Conservation (phyloP, 2,329 filamentous ascomycete species). For the Penicillium sp. region DNA sequence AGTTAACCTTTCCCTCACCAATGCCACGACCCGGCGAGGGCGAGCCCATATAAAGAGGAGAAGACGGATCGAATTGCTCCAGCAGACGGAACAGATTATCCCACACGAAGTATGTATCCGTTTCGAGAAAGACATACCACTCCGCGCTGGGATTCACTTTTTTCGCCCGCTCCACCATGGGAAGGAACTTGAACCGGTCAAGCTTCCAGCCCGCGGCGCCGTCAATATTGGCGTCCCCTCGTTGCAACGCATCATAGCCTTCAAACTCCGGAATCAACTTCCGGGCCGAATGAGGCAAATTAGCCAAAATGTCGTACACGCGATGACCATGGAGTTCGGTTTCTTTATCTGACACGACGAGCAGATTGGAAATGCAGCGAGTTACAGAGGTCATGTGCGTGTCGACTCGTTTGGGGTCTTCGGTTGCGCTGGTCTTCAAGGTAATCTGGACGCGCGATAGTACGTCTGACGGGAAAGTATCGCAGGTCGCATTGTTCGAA, state of each 20-base stretch:
- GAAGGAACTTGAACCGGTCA: constrained; percentile 59
- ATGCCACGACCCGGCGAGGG: constrained; percentile 42
- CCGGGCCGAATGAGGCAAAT: constrained; percentile 46
- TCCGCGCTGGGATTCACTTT: constrained; percentile 48
- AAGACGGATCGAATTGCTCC: constrained; percentile 48
- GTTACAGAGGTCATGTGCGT: constrained; percentile 48
- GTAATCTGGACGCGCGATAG: constrained; percentile 48
- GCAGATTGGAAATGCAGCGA: constrained; percentile 15
- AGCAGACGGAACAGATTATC: constrained; percentile 51
- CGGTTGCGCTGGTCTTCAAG: constrained; percentile 52
- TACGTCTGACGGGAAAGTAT: constrained; percentile 35
- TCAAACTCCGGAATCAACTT: constrained; percentile 39
- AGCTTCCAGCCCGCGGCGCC: constrained; percentile 52
- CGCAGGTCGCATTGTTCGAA: constrained; percentile 12
- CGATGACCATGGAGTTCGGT: constrained; percentile 46
- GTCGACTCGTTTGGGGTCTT: constrained; percentile 42
- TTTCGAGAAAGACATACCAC: constrained; percentile 59
- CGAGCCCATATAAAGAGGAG: constrained; percentile 52
- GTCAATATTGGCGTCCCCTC: constrained; percentile 32
- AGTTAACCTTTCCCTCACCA: constrained; percentile 24
- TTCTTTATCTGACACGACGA: constrained; percentile 41
- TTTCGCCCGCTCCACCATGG: constrained; percentile 55
- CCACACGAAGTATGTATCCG: constrained; percentile 54
- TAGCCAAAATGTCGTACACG: constrained; percentile 49
- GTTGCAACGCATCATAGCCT: constrained; percentile 44